phyloP scores from a whole-genome alignment of 257 asterid genomes.

The Avicennia marina region DNA sequence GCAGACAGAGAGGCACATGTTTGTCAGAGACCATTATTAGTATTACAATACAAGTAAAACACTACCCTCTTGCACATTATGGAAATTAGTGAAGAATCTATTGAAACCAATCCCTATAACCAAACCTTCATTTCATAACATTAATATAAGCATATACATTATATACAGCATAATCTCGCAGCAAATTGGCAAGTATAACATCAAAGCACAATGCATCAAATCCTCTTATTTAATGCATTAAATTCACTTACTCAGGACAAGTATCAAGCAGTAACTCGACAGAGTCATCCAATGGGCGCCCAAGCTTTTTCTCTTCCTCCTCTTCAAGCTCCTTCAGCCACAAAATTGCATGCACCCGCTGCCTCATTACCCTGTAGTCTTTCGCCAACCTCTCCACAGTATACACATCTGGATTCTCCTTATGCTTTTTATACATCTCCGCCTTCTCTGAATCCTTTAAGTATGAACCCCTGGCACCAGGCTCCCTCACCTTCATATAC shows the following conservation, averaged over 20 bases:
- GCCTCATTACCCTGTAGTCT: slow-evolving; percentile 95
- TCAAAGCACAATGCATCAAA: slow-evolving; percentile 12
- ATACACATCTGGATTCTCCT: slow-evolving; percentile 76
- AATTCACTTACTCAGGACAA: slow-evolving; percentile 81
- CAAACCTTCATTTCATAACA: not conserved
- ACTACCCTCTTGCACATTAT: too few species aligned
- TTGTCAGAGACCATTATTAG: too few species aligned
- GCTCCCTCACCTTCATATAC: slow-evolving; percentile 73
- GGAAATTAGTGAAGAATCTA: too few species aligned
- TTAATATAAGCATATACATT: not conserved
- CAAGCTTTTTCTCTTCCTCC: slow-evolving; percentile 78
- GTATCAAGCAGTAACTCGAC: slow-evolving; percentile 66
- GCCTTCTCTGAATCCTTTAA: slow-evolving; percentile 81
- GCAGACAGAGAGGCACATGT: too few species aligned
- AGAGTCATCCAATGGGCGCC: slow-evolving; percentile 67
- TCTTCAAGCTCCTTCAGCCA: slow-evolving; percentile 82
- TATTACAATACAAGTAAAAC: too few species aligned
- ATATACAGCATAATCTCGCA: not conserved
- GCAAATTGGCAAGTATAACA: slow-evolving; percentile 2
- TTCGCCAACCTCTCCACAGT: slow-evolving; percentile 88
- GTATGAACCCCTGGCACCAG: slow-evolving; percentile 85
- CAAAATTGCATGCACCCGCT: slow-evolving; percentile 89
- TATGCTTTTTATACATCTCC: slow-evolving; percentile 86
- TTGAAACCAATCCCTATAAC: too few species aligned
- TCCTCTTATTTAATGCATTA: slow-evolving; percentile 29